phyloP scores from a whole-genome alignment of 1,139 yeast genomes.

The Geotrichum macrosporum region DNA sequence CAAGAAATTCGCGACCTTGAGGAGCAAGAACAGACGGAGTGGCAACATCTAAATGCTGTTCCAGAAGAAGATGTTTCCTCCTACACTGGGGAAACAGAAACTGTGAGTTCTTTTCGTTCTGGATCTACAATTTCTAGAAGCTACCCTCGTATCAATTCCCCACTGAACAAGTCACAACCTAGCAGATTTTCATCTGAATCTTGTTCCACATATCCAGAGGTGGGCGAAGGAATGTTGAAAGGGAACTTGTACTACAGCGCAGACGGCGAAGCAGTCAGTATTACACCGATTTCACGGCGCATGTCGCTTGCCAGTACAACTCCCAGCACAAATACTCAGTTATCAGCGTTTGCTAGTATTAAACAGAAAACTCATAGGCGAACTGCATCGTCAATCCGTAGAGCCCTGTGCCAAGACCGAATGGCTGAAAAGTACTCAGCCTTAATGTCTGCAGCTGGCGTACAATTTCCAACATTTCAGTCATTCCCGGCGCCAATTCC shows the following conservation, averaged over 20 bases:
- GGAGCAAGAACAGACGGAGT: conserved; percentile 11
- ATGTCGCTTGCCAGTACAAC: too few relatives aligned
- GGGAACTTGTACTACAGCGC: conserved; percentile 6
- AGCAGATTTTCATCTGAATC: too few relatives aligned
- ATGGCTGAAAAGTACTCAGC: conserved; percentile 23
- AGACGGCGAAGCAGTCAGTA: conserved; percentile 9
- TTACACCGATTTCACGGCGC: conserved; percentile 16
- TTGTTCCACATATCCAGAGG: background rate
- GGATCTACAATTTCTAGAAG: background rate
- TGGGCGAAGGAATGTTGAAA: background rate
- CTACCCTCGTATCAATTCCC: background rate
- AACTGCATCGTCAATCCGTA: conserved; percentile 19
- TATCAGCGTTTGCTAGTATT: background rate
- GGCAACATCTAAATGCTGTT: conserved; percentile 8
- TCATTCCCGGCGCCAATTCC: too few relatives aligned
- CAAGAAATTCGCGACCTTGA: conserved; percentile 32
- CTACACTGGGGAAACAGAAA: conserved; percentile 16
- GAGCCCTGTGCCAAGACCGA: conserved; percentile 22
- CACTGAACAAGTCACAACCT: too few relatives aligned
- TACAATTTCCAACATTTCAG: background rate
- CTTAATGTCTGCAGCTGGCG: conserved; percentile 12
- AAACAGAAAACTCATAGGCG: conserved; percentile 3
- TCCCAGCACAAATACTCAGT: background rate
- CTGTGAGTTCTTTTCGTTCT: conserved; percentile 8
- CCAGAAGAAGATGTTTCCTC: conserved; percentile 13